Base-by-base conservation (phyloP, 352 stramenopile species). In the Phytophthora hibernalis region DNA sequence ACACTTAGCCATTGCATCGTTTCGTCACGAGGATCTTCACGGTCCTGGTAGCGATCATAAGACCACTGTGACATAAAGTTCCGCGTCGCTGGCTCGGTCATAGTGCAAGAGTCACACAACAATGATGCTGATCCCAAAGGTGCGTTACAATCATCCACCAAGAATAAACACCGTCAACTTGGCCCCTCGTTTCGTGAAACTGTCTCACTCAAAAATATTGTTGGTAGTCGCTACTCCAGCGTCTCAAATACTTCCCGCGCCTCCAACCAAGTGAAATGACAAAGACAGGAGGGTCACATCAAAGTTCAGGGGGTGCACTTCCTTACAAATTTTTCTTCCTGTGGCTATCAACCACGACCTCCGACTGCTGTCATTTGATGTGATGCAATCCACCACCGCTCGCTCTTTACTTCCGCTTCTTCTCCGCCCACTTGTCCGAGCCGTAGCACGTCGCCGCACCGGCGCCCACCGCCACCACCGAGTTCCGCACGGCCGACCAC, bases 371-470 rank as follows among this genome's bases (percentile, higher is more conserved):
- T 61, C 48, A 65, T 62, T 59, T 62, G 61, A 57, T 68, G 55
- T 49, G 51, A 63, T 68, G 54, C 44, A 68, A 15, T 59, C 51
- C 57, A 52, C 30, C 35, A 22, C 51, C 13, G 13, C 31, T 47
- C 38, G 16, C 18, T 20, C 22, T 12, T 20, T 74, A 84, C 70
- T 82, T 82, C 44, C 61, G 53, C 52, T 82, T 80, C 56, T 82
- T 82, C 70, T 85, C 76, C 3, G 62, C 70, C 68, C 79, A 78
- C 67, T 86, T 89, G 71, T 93, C 83, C 28, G 60, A 73, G 44
- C 81, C 76, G 70, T 93, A 92, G 24, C 80, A 85, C 9, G 68
- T 64, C 10, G 71, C 79, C 12, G 82, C 83, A 16, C 82, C 82
- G 12, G 65, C 68, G 21, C 85, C 80, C 28, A 92, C 80, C 0